A percentile compares a stretch with the other conserved stretches of the same genome.
phyloP scores from a whole-genome alignment of 2,329 filamentous ascomycete species.

The Aphanocladium album region DNA sequence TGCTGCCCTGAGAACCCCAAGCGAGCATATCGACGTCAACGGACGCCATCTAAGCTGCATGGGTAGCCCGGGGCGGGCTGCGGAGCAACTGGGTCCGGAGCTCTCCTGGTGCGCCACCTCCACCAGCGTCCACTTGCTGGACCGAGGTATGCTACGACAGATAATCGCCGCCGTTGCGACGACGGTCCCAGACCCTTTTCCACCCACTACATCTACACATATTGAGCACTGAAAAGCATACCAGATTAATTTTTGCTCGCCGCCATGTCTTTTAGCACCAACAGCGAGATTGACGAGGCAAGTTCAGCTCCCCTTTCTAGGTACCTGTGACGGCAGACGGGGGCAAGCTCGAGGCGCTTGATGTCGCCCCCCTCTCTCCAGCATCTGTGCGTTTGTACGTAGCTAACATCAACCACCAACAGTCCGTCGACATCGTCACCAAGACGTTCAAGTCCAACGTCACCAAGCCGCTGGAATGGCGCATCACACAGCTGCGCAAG shows the following conservation, averaged over 20 bases:
- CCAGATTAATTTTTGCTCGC: not conserved
- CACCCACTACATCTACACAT: not conserved
- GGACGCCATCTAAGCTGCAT: too few relatives aligned
- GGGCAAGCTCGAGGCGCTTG: not conserved
- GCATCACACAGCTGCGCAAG: slow-evolving; percentile 37
- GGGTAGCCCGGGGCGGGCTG: too few relatives aligned
- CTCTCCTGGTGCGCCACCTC: too few relatives aligned
- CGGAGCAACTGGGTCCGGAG: too few relatives aligned
- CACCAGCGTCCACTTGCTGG: too few relatives aligned
- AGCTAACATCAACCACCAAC: not conserved
- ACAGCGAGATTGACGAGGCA: slow-evolving; percentile 9
- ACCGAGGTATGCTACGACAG: too few relatives aligned
- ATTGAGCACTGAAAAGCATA: not conserved
- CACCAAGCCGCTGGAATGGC: slow-evolving; percentile 34
- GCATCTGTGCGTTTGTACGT: not conserved
- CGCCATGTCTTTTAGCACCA: slow-evolving; percentile 22
- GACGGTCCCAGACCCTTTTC: not conserved
- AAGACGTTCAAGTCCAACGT: slow-evolving; percentile 15
- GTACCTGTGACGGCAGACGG: not conserved
- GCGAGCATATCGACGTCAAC: too few relatives aligned
- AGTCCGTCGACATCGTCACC: slow-evolving; percentile 8
- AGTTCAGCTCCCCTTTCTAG: not conserved
- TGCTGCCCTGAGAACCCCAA: too few relatives aligned
- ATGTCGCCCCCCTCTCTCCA: not conserved
- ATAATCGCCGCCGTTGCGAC: not conserved